Evolutionary conservation across 2,329 filamentous ascomycete species (phyloP).

Genomic region (Diplocarpon rosae): DNA sequence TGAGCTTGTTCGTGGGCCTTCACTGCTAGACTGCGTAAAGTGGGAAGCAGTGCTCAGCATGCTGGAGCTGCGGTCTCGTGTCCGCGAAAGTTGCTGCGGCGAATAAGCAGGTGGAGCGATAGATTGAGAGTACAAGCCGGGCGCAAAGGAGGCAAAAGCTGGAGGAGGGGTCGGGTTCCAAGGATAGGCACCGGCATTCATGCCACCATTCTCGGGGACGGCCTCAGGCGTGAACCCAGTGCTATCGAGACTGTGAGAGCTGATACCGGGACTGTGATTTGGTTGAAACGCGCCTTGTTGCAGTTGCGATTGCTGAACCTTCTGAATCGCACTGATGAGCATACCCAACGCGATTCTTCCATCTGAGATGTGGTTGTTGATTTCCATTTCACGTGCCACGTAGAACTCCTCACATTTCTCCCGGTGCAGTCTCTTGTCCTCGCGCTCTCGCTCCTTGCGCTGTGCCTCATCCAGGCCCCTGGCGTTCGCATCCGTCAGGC

Average conservation of each 20-base stretch:
- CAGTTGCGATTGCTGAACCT: conserved; percentile 1
- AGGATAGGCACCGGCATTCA: conserved; percentile 12
- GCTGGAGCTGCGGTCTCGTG: conserved; percentile 48
- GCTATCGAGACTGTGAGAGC: conserved; percentile 14
- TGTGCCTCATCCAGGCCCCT: conserved; percentile 34
- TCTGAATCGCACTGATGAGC: conserved; percentile 7
- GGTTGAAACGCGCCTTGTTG: conserved; percentile 10
- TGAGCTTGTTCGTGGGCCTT: conserved; percentile 23
- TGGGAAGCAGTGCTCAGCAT: conserved; percentile 59
- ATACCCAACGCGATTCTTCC: conserved; percentile 7
- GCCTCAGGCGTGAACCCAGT: conserved; percentile 3
- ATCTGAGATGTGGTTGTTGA: conserved; percentile 12
- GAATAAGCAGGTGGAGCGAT: conserved; percentile 3
- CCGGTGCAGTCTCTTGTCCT: conserved; percentile 21
- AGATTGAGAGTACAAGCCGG: conserved; percentile 1
- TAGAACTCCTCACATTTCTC: conserved; percentile 19
- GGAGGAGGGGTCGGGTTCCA: conserved; percentile 17
- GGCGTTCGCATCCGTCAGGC: conserved; percentile 56
- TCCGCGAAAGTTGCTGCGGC: conserved; percentile 8
- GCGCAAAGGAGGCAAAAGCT: conserved; percentile 1
- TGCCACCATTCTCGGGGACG: conserved; percentile 11
- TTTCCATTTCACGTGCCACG: conserved; percentile 15
- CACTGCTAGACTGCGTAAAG: conserved; percentile 51
- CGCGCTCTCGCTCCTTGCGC: conserved; percentile 23
- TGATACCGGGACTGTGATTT: conserved; percentile 14